phyloP scores from a whole-genome alignment of 805 yeast species.

The Priceomyces medius region DNA sequence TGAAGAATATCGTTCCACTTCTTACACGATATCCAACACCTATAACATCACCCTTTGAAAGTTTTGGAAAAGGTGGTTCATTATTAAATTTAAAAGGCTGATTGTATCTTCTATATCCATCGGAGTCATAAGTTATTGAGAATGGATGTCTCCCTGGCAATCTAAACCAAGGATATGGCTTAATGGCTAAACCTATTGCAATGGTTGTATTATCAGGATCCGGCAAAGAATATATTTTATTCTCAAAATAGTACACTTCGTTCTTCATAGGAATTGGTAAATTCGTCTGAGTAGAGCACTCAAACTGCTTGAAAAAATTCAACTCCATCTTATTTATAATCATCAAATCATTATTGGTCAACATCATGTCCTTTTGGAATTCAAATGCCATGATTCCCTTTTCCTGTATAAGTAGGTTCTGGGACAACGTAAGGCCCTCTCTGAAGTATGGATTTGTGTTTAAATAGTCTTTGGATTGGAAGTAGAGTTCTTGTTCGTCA shows the following conservation, averaged over 20 bases:
- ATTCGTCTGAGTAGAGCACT: slow-evolving; percentile 73
- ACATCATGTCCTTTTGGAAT: slow-evolving; percentile 58
- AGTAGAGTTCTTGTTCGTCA: slow-evolving; percentile 66
- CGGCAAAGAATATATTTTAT: slow-evolving; percentile 72
- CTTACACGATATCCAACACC: slow-evolving; percentile 88
- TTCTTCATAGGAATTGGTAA: slow-evolving; percentile 80
- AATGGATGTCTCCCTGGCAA: slow-evolving; percentile 88
- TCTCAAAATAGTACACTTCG: slow-evolving; percentile 87
- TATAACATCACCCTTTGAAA: slow-evolving; percentile 83
- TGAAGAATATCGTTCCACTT: slow-evolving; percentile 85
- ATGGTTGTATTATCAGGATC: slow-evolving; percentile 54
- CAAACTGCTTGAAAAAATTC: slow-evolving; percentile 56
- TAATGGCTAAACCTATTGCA: slow-evolving; percentile 77
- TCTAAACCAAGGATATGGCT: slow-evolving; percentile 92
- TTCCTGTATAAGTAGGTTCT: slow-evolving; percentile 69
- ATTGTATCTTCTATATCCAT: slow-evolving; percentile 75
- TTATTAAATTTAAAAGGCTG: slow-evolving; percentile 60
- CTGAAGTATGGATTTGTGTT: slow-evolving; percentile 30
- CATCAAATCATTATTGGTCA: slow-evolving; percentile 54
- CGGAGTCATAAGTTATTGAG: slow-evolving; percentile 85
- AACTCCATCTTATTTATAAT: slow-evolving; percentile 68
- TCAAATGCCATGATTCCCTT: slow-evolving; percentile 92
- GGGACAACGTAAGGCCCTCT: slow-evolving; percentile 55
- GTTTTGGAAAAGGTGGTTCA: slow-evolving; percentile 55
- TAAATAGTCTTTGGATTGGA: slow-evolving; percentile 58